These are phyloP conservation scores for Urostyla sp. DNA, from an alignment of 73 alveolate species.

Conservation along the genomic window DNA sequence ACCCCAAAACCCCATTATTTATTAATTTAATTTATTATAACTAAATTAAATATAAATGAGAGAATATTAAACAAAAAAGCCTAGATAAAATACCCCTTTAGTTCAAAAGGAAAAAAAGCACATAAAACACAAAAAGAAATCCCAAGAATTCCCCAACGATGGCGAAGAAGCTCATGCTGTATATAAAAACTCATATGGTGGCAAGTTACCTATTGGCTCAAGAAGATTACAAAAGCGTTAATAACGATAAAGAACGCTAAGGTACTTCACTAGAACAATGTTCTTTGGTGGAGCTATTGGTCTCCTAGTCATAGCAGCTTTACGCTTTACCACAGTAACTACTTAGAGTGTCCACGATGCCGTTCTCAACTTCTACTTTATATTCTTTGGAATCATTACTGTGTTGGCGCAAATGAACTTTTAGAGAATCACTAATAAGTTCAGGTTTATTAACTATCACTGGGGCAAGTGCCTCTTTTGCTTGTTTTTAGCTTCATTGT, in stretches of 20 bases:
- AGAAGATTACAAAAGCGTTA: slow-evolving; percentile 20
- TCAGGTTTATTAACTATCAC: slow-evolving; percentile 34
- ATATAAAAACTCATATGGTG: slow-evolving; percentile 43
- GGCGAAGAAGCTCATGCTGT: neutral
- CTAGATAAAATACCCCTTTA: neutral
- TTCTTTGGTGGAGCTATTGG: slow-evolving; percentile 53
- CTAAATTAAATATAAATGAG: neutral
- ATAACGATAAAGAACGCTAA: slow-evolving; percentile 26
- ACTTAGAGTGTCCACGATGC: slow-evolving; percentile 16
- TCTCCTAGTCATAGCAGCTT: slow-evolving; percentile 19
- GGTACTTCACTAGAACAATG: slow-evolving; percentile 15
- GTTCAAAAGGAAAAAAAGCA: no score
- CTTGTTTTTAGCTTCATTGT: slow-evolving; percentile 8
- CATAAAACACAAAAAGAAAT: no score
- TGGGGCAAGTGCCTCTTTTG: slow-evolving; percentile 50
- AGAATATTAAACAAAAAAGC: no score
- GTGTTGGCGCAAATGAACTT: slow-evolving; percentile 24
- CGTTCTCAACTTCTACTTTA: slow-evolving; percentile 26
- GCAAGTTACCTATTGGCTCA: slow-evolving; percentile 46
- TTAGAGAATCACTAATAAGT: slow-evolving; percentile 28
- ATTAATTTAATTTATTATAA: no score
- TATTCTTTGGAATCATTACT: slow-evolving; percentile 32
- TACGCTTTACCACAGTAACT: slow-evolving; percentile 23
- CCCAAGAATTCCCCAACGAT: no score
- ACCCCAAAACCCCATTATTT: neutral